Base-by-base conservation (phyloP, 495 filamentous ascomycete genomes). In the Trichoderma gamsii region DNA sequence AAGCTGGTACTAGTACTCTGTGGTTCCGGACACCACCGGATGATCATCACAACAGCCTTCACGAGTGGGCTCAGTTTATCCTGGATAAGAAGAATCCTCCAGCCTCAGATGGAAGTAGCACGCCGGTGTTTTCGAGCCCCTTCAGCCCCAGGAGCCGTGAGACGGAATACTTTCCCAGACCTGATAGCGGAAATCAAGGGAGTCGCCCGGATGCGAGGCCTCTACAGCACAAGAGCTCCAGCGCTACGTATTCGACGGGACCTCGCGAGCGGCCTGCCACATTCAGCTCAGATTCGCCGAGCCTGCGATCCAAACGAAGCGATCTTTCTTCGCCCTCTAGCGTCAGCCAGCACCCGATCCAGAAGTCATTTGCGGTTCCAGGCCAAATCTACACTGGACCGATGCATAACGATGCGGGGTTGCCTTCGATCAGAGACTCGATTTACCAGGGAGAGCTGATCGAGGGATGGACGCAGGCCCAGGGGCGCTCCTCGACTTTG, bases 401-500 rank as follows among this genome's bases (percentile, higher is more conserved):
- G 27, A 73, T 74, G 41, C 82, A 82, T 29, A 74, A 80, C 16
- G 83, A 85, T 66, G 74, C 85, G 11, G 83, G 83, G 9, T 85
- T 83, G 3, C 83, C 84, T 43, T 78, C 79, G 13, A 80, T 77
- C 12, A 82, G 79, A 2, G 70, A 83, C 32, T 82, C 81, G 3
- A 81, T 82, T 69, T 82, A 85, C 69, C 80, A 81, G 52, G 78
- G 82, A 23, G 83, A 85, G 68, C 82, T 85, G 41, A 85, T 85
- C 51, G 83, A 84, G 70, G 83, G 83, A 3, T 85, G 84, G 84
- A 85, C 83, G 21, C 79, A 80, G 11, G 82, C 84, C 16, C 83
- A 85, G 67, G 84, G 84, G 7, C 78, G 84, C 27, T 82, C 83
- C 5, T 85, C 84, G 8, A 77, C 82, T 0, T 73, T 86, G 56